These are phyloP conservation scores for Colletotrichum sp. DNA, from an alignment of 2,329 filamentous ascomycete genomes.

Conservation along the genomic window DNA sequence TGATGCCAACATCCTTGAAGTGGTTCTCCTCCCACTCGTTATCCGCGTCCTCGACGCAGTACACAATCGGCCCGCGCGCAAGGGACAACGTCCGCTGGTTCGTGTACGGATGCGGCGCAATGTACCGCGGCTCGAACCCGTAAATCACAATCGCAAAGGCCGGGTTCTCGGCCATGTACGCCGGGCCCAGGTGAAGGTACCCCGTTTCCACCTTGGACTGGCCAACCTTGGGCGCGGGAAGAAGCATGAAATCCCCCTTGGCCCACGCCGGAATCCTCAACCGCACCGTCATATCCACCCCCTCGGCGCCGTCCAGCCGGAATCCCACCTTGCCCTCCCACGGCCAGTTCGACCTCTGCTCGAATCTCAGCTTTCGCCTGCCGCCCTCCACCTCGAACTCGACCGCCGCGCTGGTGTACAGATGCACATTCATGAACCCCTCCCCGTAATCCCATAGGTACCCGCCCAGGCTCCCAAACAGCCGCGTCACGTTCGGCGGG, in stretches of 20 bases:
- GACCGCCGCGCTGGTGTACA: conserved; percentile 58
- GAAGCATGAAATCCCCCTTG: conserved; percentile 32
- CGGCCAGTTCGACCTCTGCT: conserved; percentile 61
- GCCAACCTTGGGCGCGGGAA: conserved; percentile 33
- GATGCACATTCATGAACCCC: conserved; percentile 55
- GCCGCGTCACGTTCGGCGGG: conserved; percentile 62
- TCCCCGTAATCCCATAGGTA: conserved; percentile 56
- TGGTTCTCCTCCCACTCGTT: conserved; percentile 61
- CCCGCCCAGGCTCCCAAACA: conserved; percentile 61
- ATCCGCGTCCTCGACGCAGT: conserved; percentile 65
- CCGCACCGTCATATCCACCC: conserved; percentile 43
- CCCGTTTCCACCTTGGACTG: conserved; percentile 45
- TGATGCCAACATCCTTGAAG: conserved; percentile 50
- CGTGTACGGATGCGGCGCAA: conserved; percentile 60
- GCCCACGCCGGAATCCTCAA: conserved; percentile 63
- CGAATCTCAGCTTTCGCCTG: conserved; percentile 41
- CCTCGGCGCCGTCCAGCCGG: conserved; percentile 31
- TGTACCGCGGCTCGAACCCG: conserved; percentile 51
- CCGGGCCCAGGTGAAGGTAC: conserved; percentile 51
- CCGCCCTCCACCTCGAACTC: conserved; percentile 37
- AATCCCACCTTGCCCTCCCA: conserved; percentile 60
- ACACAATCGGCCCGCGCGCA: conserved; percentile 62
- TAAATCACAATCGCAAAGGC: conserved; percentile 49
- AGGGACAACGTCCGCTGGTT: conserved; percentile 59
- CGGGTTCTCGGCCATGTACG: conserved; percentile 42